Base-by-base conservation (phyloP, 2,329 filamentous ascomycete genomes). In the Drechslerella dactyloides region DNA sequence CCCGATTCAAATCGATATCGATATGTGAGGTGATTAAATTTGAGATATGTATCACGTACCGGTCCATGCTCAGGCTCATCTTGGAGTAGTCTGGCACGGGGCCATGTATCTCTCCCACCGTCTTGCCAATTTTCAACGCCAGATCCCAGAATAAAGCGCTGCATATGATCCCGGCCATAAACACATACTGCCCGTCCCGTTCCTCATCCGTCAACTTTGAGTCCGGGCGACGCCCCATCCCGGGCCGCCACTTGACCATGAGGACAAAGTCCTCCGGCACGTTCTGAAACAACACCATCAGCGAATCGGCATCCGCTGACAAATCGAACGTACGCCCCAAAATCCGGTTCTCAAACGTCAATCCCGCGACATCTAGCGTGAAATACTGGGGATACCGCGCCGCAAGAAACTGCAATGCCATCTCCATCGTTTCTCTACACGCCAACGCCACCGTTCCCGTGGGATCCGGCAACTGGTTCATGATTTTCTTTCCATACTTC, bases 341-440 rank as follows among this genome's bases (percentile, higher is more conserved):
- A 35, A 96, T 88, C 35, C 78, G 79, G 78, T 96, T 96, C 73
- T 86, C 81, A 65, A 96, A 85, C 7, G 53, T 33, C 21, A 33
- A 19, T 2, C 30, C 23, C 1, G 17, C 10, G 2, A n/a, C 2
- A 50, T 61, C 35, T 50, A 91, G 78, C 2, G 82, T 81, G 78
- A 96, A 96, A 75, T 89, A 87, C 4, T 87, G 84, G 0, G 91
- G 91, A 76, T 96, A 96, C 2, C 91, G 84, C 2, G 86, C 83
- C 72, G 86, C 90, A n/a, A 93, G 80, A 75, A 93, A 96, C 74
- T 93, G 90, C 2, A 96, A 75, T 1, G 83, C 84, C 86, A 93
- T 92, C 79, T 96, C 91, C 90, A 94, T 93, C 4, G 94, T 82
- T 76, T 96, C 91, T 77, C 91, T 92, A 78, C 89, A 91, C 0